A percentile compares a stretch with the other conserved stretches of the same genome.
These are phyloP conservation scores for Monosporascus ibericus DNA, from an alignment of 2,329 filamentous ascomycete genomes.

Conservation along the genomic window DNA sequence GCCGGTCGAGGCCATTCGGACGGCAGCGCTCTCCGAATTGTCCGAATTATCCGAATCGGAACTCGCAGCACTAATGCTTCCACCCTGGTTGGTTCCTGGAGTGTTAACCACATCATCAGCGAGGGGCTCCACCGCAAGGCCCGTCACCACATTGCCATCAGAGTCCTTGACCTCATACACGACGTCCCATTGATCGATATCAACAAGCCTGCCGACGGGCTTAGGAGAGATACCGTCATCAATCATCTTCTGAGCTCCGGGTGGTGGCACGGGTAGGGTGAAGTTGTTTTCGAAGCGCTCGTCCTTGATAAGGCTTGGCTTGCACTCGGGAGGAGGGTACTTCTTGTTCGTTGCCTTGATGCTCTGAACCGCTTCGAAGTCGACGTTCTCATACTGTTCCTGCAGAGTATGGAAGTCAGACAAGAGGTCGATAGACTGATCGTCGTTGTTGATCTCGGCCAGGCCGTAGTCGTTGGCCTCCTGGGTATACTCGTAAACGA, in stretches of 20 bases:
- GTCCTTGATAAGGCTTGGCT: constrained; percentile 57
- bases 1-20: constrained; percentile 1
- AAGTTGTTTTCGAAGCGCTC: constrained; percentile 73
- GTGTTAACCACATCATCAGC: constrained; percentile 14
- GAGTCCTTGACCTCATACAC: constrained; percentile 34
- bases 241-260: constrained; percentile 66
- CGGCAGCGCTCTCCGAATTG: constrained; percentile 8
- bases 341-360: constrained; percentile 51
- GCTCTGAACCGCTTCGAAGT: constrained; percentile 62
- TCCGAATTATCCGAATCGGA: constrained; percentile 1
- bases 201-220: constrained; percentile 61
- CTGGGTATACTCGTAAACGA: constrained; percentile 77
- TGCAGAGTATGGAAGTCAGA: constrained; percentile 69
- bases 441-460: constrained; percentile 53
- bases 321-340: constrained; percentile 56
- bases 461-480: constrained; percentile 63
- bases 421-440: constrained; percentile 47
- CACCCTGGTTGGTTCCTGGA: constrained; percentile 9
- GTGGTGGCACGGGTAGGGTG: constrained; percentile 63
- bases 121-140: constrained; percentile 37
- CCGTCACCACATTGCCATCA: constrained; percentile 34
- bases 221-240: constrained; percentile 64
- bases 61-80: background rate
- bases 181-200: constrained; percentile 59
- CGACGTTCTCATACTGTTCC: constrained; percentile 66